These are phyloP conservation scores for Raddia guianensis DNA, from an alignment of 176 grass and related monocot species.

Conservation along the genomic window DNA sequence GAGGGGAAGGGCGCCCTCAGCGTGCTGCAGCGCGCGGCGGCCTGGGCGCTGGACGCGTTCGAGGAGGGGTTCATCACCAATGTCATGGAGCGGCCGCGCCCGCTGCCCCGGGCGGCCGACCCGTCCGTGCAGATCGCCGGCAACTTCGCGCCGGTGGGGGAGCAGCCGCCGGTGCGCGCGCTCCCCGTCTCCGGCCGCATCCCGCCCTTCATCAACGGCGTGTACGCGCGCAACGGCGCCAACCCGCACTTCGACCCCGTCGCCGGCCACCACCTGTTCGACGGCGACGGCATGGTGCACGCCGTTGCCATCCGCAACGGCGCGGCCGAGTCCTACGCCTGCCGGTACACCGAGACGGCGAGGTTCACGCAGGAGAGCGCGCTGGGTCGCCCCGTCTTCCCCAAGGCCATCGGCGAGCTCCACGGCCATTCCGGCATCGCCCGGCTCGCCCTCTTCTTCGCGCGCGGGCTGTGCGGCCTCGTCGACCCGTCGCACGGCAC, in stretches of 20 bases:
- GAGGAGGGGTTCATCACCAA: conserved; percentile 54
- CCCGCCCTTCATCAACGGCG: conserved; percentile 69
- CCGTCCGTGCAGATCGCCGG: conserved; percentile 76
- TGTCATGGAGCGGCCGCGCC: conserved; percentile 57
- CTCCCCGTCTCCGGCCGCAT: conserved; percentile 60
- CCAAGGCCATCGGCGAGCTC: conserved; percentile 94
- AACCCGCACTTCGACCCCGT: conserved; percentile 69
- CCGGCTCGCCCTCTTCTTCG: conserved; percentile 67
- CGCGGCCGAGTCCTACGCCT: conserved; percentile 67
- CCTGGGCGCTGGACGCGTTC: conserved; percentile 53
- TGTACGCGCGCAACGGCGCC: conserved; percentile 85
- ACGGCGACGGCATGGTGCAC: conserved; percentile 95
- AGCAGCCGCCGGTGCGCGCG: conserved; percentile 40
- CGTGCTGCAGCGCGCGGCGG: conserved; percentile 60
- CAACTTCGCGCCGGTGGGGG: conserved; percentile 73
- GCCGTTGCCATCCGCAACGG: conserved; percentile 64
- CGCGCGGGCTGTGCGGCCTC: conserved; percentile 58
- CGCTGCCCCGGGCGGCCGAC: conserved; percentile 59
- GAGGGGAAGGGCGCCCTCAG: not conserved
- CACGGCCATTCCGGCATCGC: conserved; percentile 85
- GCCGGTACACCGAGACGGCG: conserved; percentile 76
- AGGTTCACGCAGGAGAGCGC: conserved; percentile 61
- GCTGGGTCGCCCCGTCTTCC: conserved; percentile 52
- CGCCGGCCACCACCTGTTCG: conserved; percentile 85
- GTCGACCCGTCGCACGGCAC: conserved; percentile 64